phyloP scores from a whole-genome alignment of 371 early-diverging fungal species.

The Mortierella sp. region DNA sequence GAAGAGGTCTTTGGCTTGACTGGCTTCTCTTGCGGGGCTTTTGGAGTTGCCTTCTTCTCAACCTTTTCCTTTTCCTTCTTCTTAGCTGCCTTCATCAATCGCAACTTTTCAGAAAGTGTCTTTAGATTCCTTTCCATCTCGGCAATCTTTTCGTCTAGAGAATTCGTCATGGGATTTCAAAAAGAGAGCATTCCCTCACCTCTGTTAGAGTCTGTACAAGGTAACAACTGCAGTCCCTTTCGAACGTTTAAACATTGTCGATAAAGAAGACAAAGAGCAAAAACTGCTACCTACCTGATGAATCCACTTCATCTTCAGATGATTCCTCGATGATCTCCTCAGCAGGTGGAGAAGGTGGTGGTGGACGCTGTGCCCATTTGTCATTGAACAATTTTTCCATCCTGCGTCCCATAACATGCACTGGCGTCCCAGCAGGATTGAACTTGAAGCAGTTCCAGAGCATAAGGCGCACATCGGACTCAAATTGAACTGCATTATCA shows the following conservation, averaged over 20 bases:
- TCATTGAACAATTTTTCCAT: slow-evolving; percentile 88
- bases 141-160: slow-evolving; percentile 59
- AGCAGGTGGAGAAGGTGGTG: slow-evolving; percentile 41
- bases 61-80: slow-evolving; percentile 57
- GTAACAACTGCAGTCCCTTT: too few relatives aligned
- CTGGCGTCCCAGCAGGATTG: slow-evolving; percentile 90
- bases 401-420: slow-evolving; percentile 86
- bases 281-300: slow-evolving; percentile 17
- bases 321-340: slow-evolving; percentile 16
- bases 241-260: too few relatives aligned
- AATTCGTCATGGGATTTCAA: neutral
- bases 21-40: slow-evolving; percentile 16
- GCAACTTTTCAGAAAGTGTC: slow-evolving; percentile 72
- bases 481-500: slow-evolving; percentile 78
- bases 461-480: slow-evolving; percentile 88
- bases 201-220: too few relatives aligned
- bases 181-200: too few relatives aligned
- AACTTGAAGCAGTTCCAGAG: slow-evolving; percentile 95
- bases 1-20: slow-evolving; percentile 24
- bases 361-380: slow-evolving; percentile 84
- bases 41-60: slow-evolving; percentile 11
- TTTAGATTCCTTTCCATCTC: slow-evolving; percentile 72
- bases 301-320: slow-evolving; percentile 24
- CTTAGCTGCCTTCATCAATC: slow-evolving; percentile 67
- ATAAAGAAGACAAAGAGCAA: too few relatives aligned